Evolutionary conservation across 1,284 basidiomycete species (phyloP).

Genomic region (Pseudozyma thailandica): DNA sequence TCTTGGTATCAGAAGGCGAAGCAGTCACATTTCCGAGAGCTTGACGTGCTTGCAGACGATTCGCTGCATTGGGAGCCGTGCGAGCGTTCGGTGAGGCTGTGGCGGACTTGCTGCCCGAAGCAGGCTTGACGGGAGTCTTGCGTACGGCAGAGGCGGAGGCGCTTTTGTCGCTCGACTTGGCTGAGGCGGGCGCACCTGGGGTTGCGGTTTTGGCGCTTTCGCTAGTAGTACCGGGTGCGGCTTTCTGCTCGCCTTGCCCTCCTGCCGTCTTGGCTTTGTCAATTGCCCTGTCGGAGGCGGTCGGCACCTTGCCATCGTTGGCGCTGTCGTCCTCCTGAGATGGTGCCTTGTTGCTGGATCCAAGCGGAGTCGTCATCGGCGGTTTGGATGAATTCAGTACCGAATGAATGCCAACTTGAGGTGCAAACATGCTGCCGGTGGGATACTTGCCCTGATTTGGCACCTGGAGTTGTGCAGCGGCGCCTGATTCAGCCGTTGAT

Average conservation of each 20-base stretch:
- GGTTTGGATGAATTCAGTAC: conserved; percentile 42
- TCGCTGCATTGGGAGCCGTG: conserved; percentile 12
- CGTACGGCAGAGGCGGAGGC: background rate
- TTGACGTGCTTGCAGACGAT: conserved; percentile 14
- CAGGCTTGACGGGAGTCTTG: background rate
- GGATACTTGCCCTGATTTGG: conserved; percentile 34
- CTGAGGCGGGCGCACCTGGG: background rate
- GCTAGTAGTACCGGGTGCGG: background rate
- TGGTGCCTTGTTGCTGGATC: conserved; percentile 6
- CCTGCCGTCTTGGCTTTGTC: conserved; percentile 2
- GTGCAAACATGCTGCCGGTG: conserved; percentile 54
- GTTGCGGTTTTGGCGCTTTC: conserved; percentile 1
- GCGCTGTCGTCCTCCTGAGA: conserved; percentile 3
- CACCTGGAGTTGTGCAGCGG: conserved; percentile 8
- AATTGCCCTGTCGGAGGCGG: background rate
- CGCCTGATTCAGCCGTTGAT: background rate
- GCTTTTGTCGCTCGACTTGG: conserved; percentile 1
- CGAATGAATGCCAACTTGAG: conserved; percentile 56
- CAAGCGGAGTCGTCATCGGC: conserved; percentile 52
- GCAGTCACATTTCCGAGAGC: conserved; percentile 29
- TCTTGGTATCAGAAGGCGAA: conserved; percentile 27
- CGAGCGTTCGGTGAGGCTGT: conserved; percentile 19
- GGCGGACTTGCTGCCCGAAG: conserved; percentile 5
- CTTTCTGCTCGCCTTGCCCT: background rate
- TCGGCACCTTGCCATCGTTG: background rate